Percentiles rank a stretch among this genome's conserved stretches.
phyloP scores from a whole-genome alignment of 805 yeast species.

The Metschnikowia baotianmanensis region DNA sequence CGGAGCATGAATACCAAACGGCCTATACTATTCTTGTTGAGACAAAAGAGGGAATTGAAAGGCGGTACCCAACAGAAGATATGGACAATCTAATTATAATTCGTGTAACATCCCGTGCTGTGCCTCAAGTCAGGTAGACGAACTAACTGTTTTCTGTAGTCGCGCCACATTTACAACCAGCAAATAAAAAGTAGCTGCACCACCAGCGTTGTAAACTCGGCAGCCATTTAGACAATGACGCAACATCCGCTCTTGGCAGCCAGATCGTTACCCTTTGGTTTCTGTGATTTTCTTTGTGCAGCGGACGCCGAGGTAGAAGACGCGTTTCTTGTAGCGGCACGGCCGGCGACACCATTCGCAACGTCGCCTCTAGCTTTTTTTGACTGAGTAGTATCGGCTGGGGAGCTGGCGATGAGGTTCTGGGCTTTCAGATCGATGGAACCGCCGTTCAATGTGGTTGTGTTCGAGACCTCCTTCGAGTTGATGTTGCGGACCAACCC shows the following conservation, averaged over 20 bases:
- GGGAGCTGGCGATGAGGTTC: constrained; percentile 1
- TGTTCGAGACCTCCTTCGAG: constrained; percentile 9
- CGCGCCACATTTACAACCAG: too few species aligned
- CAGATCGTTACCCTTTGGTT: not conserved
- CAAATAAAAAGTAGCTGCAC: not conserved
- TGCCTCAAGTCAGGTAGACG: not conserved
- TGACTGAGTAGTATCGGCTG: constrained; percentile 4
- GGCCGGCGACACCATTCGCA: constrained; percentile 1
- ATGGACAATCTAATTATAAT: constrained; percentile 6
- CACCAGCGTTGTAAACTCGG: not conserved
- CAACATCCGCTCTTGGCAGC: constrained; percentile 21
- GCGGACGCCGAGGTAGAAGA: constrained; percentile 7
- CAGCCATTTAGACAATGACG: constrained; percentile 15
- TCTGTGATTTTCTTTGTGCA: constrained; percentile 14
- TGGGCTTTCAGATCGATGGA: constrained; percentile 7
- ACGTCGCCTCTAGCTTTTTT: constrained; percentile 1
- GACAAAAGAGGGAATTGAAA: constrained; percentile 6
- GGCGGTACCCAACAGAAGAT: constrained; percentile 6
- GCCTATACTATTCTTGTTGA: not conserved
- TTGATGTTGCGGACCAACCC: constrained; percentile 61
- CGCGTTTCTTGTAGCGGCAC: not conserved
- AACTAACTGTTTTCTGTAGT: too few species aligned
- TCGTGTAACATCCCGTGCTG: constrained; percentile 1
- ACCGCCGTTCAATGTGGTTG: constrained; percentile 6
- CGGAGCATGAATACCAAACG: too few species aligned